Percentiles rank a stretch among this genome's conserved stretches.
phyloP scores from a whole-genome alignment of 768 basidiomycete genomes.

The Russula sp. region DNA sequence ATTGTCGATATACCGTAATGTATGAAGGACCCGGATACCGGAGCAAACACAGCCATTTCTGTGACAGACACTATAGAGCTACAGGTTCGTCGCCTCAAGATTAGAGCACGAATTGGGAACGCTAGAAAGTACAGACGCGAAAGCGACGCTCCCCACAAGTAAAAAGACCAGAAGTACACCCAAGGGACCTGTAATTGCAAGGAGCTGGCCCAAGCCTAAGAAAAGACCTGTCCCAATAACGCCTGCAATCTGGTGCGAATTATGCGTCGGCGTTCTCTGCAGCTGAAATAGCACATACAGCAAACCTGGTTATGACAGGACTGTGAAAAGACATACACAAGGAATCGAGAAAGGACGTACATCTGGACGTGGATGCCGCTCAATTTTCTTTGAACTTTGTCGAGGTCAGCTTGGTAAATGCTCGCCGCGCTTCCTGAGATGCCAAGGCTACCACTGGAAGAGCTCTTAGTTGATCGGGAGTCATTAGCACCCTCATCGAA shows the following conservation, averaged over 20 bases:
- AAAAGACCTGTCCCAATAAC: constrained; percentile 38
- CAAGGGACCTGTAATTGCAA: constrained; percentile 34
- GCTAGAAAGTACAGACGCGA: constrained; percentile 31
- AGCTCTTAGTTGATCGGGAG: not conserved
- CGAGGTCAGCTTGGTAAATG: constrained; percentile 26
- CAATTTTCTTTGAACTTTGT: constrained; percentile 26
- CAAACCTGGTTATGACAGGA: constrained; percentile 18
- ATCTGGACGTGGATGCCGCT: constrained; percentile 28
- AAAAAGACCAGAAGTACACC: constrained; percentile 36
- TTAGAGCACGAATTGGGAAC: constrained; percentile 2
- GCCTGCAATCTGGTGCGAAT: constrained; percentile 33
- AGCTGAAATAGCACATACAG: constrained; percentile 11
- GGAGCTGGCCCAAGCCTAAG: constrained; percentile 36
- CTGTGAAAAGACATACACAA: not conserved
- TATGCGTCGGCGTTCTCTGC: not conserved
- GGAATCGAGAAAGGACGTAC: constrained; percentile 2
- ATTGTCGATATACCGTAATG: constrained; percentile 32
- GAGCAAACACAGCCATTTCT: constrained; percentile 36
- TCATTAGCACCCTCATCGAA: not conserved
- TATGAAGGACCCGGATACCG: constrained; percentile 35
- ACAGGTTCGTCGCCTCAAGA: not conserved
- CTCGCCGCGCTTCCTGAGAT: not conserved
- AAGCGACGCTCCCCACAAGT: constrained; percentile 35
- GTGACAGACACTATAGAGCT: constrained; percentile 37
- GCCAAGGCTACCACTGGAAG: not conserved